These are phyloP conservation scores for Malassezia psittaci DNA, from an alignment of 1,284 basidiomycete genomes.

Conservation along the genomic window DNA sequence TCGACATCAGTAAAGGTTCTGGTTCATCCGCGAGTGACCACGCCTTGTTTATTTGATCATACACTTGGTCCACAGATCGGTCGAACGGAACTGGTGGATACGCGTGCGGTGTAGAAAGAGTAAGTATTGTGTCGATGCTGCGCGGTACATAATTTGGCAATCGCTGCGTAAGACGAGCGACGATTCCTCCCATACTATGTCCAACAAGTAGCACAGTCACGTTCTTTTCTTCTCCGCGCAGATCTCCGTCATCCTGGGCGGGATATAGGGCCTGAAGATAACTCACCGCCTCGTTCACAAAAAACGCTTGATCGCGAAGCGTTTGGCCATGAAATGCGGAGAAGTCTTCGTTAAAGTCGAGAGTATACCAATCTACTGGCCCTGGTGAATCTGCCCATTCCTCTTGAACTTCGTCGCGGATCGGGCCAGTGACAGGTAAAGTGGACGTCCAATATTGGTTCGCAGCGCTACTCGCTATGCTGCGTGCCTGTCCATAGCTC, in stretches of 20 bases:
- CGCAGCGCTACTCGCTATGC: conserved; percentile 79
- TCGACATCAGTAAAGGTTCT: conserved; percentile 60
- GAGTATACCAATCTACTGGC: conserved; percentile 18
- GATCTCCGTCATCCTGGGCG: conserved; percentile 37
- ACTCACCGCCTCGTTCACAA: conserved; percentile 61
- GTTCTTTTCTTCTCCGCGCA: conserved; percentile 39
- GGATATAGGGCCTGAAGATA: conserved; percentile 72
- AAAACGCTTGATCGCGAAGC: conserved; percentile 69
- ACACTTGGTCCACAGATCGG: conserved; percentile 65
- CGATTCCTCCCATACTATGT: conserved; percentile 98
- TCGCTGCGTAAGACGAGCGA: conserved; percentile 61
- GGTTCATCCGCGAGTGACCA: conserved; percentile 2
- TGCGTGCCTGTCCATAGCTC: conserved; percentile 83
- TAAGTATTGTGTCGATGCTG: conserved; percentile 68
- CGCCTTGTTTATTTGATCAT: conserved; percentile 49
- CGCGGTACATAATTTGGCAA: conserved; percentile 51
- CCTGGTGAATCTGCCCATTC: conserved; percentile 27
- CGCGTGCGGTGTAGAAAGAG: conserved; percentile 85
- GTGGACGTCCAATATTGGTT: conserved; percentile 60
- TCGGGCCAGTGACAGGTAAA: background rate
- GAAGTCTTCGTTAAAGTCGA: conserved; percentile 93
- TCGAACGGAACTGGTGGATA: conserved; percentile 82
- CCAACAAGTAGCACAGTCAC: conserved; percentile 64
- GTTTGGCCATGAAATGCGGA: conserved; percentile 89
- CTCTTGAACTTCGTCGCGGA: conserved; percentile 2